Base-by-base conservation (phyloP, 139 green algal genomes). In the Choricystis sp. region DNA sequence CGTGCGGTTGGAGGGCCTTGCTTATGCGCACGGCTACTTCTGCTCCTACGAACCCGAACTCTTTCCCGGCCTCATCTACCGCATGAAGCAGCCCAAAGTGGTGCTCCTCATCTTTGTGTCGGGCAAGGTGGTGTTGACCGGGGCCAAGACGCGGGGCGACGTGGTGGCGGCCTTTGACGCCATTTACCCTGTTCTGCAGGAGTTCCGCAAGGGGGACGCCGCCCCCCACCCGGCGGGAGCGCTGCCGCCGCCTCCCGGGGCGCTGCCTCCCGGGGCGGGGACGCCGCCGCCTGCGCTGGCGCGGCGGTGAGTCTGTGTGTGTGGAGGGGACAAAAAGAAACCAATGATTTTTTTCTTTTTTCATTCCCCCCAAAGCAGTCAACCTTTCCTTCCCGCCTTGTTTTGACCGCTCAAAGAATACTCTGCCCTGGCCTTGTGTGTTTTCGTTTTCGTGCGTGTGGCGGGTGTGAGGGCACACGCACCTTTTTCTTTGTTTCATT, bases 31-130 rank as follows among this genome's bases (percentile, higher is more conserved):
- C 69, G 69, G 66, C 31, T 71, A 90, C 28, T 98, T 97, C 70
- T 88, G 74, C 56, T 92, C 70, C 77, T 99, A 99, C 70, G 94
- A 99, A 77, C 94, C 94, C 16, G 94, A 99, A 83, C 81, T 99
- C 52, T 99, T 99, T 65, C 94, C 94, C 5, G 94, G 94, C 26
- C 76, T 99, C 29, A 98, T 99, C 67, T 99, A 99, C 80, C 82
- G 89, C 52, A 98, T 99, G 92, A 85, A 88, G 66, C 64, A 86
- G 57, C 94, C 94, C 59, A 99, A 99, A 77, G 88, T 99, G 28
- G 94, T 99, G 66, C 85, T 99, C 60, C 82, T 99, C 25, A 95
- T 99, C 73, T 99, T 99, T 70, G 94, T 99, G 4, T 93, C 81
- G 2, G 94, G 94, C 58, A 99, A 99, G 73, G 83, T 94, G 5